phyloP scores from a whole-genome alignment of 768 basidiomycete species.

The Bullera alba region DNA sequence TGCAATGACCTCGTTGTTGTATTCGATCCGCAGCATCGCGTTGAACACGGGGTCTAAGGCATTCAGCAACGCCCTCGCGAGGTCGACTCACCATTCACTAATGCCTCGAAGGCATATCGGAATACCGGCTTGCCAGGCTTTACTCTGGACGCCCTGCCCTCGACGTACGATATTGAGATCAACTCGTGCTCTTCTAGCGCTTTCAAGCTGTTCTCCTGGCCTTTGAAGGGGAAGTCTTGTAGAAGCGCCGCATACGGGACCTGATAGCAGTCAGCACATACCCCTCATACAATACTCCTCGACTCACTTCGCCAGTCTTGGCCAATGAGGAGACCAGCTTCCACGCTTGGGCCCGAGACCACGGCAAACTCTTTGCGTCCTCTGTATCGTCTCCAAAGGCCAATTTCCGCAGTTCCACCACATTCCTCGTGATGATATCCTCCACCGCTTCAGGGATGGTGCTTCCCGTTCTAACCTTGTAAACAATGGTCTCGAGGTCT shows the following conservation, averaged over 20 bases:
- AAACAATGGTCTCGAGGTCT: conserved; percentile 54
- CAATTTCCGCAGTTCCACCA: conserved; percentile 77
- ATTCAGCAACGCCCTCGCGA: conserved; percentile 1
- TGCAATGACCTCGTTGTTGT: conserved; percentile 54
- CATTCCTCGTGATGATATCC: conserved; percentile 73
- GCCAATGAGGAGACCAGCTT: conserved; percentile 67
- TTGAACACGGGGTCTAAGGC: conserved; percentile 64
- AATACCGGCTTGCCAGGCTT: conserved; percentile 87
- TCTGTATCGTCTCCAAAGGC: conserved; percentile 89
- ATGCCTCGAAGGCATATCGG: conserved; percentile 71
- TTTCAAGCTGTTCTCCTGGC: conserved; percentile 71
- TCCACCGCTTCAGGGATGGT: conserved; percentile 73
- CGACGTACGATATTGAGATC: conserved; percentile 67
- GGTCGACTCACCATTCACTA: conserved; percentile 60
- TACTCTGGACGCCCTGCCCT: conserved; percentile 77
- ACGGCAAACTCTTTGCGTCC: conserved; percentile 72
- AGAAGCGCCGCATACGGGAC: conserved; percentile 75
- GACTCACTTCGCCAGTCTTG: conserved; percentile 51
- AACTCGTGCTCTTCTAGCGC: conserved; percentile 79
- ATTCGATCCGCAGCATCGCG: conserved; percentile 71
- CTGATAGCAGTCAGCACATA: conserved; percentile 49
- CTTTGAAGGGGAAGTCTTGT: conserved; percentile 80
- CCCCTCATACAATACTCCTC: neutral
- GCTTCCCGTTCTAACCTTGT: conserved; percentile 73
- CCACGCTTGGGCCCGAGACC: conserved; percentile 87